Conservation (phyloP, 495 filamentous ascomycete genomes). For the Aspergillus mulundensis region DNA sequence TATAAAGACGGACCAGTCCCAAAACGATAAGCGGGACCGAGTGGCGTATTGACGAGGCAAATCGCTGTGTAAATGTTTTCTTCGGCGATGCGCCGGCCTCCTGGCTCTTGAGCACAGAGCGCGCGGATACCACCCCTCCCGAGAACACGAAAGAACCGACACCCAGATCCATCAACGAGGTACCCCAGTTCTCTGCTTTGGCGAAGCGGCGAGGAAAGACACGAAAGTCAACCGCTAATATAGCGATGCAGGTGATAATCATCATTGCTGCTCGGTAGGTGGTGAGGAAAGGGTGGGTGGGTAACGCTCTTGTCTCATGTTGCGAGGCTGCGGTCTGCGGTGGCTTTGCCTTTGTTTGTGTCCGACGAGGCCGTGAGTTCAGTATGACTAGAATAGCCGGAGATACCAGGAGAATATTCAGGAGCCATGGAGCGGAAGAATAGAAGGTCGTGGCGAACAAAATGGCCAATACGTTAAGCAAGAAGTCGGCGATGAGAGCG, state of each 20-base stretch:
- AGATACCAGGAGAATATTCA: slow-evolving; percentile 69
- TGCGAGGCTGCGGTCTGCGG: slow-evolving; percentile 35
- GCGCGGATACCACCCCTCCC: slow-evolving; percentile 84
- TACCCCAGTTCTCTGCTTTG: slow-evolving; percentile 98
- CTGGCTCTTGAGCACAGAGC: slow-evolving; percentile 73
- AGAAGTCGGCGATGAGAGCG: slow-evolving; percentile 71
- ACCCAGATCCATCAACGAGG: slow-evolving; percentile 95
- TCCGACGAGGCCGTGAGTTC: slow-evolving; percentile 36
- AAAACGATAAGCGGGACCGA: slow-evolving; percentile 78
- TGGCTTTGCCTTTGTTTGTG: slow-evolving; percentile 54
- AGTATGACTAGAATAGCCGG: slow-evolving; percentile 63
- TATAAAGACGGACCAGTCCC: slow-evolving; percentile 76
- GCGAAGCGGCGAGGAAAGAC: slow-evolving; percentile 92
- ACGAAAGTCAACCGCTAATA: slow-evolving; percentile 94
- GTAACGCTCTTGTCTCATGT: slow-evolving; percentile 44
- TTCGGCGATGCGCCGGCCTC: slow-evolving; percentile 32
- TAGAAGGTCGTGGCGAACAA: slow-evolving; percentile 87
- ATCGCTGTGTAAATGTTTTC: slow-evolving; percentile 45
- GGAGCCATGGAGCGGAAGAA: slow-evolving; percentile 65
- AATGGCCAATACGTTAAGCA: slow-evolving; percentile 77
- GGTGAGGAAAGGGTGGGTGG: slow-evolving; percentile 86
- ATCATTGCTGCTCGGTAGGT: slow-evolving; percentile 89
- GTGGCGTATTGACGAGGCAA: slow-evolving; percentile 65
- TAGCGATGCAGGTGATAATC: slow-evolving; percentile 85
- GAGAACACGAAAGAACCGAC: slow-evolving; percentile 98